Evolutionary conservation across 306 rosid species (phyloP).

Genomic region (Glycine tomentella): DNA sequence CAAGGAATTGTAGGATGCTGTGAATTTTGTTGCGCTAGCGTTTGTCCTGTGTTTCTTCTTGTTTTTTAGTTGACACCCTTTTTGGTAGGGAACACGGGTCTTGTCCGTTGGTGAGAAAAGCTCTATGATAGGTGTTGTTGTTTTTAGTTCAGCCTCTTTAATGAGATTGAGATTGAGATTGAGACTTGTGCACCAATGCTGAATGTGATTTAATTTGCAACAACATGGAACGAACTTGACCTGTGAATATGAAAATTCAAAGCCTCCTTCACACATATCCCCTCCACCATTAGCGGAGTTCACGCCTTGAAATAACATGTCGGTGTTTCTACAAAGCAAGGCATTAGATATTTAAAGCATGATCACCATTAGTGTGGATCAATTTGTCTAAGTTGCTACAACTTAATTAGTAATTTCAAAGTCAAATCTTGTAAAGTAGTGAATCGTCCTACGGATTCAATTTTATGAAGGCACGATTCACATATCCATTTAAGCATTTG

Average conservation of each 20-base stretch:
- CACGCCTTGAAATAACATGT: slow-evolving; percentile 16
- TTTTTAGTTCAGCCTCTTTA: slow-evolving; percentile 6
- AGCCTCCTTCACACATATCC: background rate
- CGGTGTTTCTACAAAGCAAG: background rate
- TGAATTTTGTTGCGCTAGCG: background rate
- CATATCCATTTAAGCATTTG: too few relatives aligned
- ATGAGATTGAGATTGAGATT: background rate
- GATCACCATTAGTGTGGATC: too few relatives aligned
- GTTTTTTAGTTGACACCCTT: background rate
- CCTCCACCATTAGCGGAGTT: slow-evolving; percentile 14
- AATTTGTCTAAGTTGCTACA: too few relatives aligned
- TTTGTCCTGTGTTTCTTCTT: slow-evolving; percentile 12
- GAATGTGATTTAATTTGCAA: background rate
- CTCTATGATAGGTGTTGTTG: slow-evolving; percentile 13
- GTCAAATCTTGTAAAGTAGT: too few relatives aligned
- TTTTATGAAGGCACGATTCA: too few relatives aligned
- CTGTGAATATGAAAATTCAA: background rate
- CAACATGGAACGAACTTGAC: too few relatives aligned
- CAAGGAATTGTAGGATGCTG: slow-evolving; percentile 29
- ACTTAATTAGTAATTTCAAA: too few relatives aligned
- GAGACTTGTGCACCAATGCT: slow-evolving; percentile 20
- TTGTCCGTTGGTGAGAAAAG: background rate
- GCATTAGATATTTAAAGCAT: background rate
- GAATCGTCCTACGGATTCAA: too few relatives aligned
- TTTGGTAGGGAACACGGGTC: slow-evolving; percentile 33